These are phyloP conservation scores for Talaromyces funiculosus DNA, from an alignment of 2,329 filamentous ascomycete species.

Conservation along the genomic window DNA sequence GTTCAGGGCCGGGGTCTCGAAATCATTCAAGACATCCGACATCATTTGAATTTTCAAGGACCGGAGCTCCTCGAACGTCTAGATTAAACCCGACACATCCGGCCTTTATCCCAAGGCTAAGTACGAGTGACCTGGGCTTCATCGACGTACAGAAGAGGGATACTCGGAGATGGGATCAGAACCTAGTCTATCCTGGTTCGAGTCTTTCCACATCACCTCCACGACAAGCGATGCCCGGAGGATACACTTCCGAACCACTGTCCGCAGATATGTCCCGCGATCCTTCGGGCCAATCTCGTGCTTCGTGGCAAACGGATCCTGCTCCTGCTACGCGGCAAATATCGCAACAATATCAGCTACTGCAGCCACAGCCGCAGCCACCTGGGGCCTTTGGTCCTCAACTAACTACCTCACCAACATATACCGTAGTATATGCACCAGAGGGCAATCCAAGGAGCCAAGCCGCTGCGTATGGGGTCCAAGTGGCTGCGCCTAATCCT, in stretches of 20 bases:
- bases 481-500: neutral
- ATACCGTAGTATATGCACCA: constrained; percentile 3
- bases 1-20: constrained; percentile 21
- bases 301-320: constrained; percentile 36
- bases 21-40: constrained; percentile 20
- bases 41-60: neutral
- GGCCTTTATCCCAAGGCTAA: neutral
- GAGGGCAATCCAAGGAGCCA: neutral
- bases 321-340: constrained; percentile 22
- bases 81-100: neutral
- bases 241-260: constrained; percentile 26
- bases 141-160: neutral
- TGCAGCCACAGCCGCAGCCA: constrained; percentile 12
- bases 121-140: neutral
- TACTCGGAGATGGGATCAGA: neutral
- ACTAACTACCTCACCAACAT: neutral
- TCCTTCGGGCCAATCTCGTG: constrained; percentile 29
- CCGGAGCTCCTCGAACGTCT: neutral
- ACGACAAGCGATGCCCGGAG: constrained; percentile 19
- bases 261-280: constrained; percentile 31
- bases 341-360: too few species aligned
- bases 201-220: constrained; percentile 31
- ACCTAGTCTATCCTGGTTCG: constrained; percentile 26
- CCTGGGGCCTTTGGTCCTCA: constrained; percentile 7
- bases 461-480: neutral